A percentile compares a stretch with the other conserved stretches of the same genome.
Evolutionary conservation across 345 rosid species (phyloP).

Genomic region (Pseudoturritis turrita): DNA sequence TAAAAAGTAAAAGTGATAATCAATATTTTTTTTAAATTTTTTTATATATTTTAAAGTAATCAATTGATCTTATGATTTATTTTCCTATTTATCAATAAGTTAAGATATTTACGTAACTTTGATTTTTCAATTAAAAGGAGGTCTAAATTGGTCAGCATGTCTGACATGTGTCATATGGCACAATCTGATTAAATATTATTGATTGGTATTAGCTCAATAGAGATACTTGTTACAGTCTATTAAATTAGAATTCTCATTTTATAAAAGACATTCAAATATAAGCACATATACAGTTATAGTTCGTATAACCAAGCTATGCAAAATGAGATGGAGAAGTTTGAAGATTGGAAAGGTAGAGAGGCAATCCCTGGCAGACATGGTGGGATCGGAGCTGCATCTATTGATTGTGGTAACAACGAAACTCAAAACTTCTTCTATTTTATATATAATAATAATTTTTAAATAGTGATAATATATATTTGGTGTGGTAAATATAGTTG

Average conservation of each 20-base stretch:
- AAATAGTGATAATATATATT: not conserved
- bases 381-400: constrained; percentile 37
- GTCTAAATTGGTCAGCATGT: not conserved
- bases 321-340: not conserved
- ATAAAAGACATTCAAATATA: not conserved
- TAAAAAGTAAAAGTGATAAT: no score
- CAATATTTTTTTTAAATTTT: no score
- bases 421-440: not conserved
- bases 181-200: not conserved
- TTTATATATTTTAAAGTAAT: no score
- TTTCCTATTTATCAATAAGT: not conserved
- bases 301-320: not conserved
- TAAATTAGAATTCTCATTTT: not conserved
- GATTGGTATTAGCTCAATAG: not conserved
- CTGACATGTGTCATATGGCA: not conserved
- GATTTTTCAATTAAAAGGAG: not conserved
- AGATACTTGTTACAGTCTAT: not conserved
- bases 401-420: constrained; percentile 33
- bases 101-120: not conserved
- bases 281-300: not conserved
- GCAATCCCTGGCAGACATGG: constrained; percentile 34
- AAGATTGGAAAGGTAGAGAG: constrained; percentile 40
- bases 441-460: not conserved
- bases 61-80: no score
- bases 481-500: constrained; percentile 28